Evolutionary conservation across 352 stramenopile genomes (phyloP), one percentile per base, ranked within the genome.

Genomic region (Halophytophthora batemanensis): DNA sequence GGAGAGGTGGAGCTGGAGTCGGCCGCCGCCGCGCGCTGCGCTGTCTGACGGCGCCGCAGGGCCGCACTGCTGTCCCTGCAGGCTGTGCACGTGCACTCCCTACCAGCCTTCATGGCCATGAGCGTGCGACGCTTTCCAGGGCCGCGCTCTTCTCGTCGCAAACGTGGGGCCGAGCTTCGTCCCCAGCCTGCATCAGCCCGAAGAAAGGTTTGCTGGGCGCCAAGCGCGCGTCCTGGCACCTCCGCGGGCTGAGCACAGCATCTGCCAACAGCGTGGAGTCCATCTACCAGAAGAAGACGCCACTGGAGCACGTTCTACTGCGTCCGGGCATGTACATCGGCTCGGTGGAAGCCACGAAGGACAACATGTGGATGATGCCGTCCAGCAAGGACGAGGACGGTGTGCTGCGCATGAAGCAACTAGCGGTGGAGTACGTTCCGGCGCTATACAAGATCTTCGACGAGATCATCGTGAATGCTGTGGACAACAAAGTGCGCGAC

Each of bases 401-500:
- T 45, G 49, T 34, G 49, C 53, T 73, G 34, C 59, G 66, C 42
- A 93, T 94, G 82, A 77, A 78, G 45, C 82, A 88, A 44, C 72
- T 87, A 33, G 55, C 64, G 14, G 77, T 95, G 15, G 77, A 92
- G 63, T 94, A 87, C 45, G 78, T 91, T 12, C 80, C 82, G 7
- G 86, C 86, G 33, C 73, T 99, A 40, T 99, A 97, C 87, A 99
- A 99, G 71, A 99, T 99, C 62, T 99, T 99, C 61, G 96, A 99
- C 69, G 96, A 99, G 78, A 99, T 99, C 70, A 90, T 99, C 35
- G 96, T 99, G 17, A 99, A 99, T 65, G 94, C 92, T 5, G 98
- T 99, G 82, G 94, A 98, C 71, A 97, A 96, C 72, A 97, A 94
- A 57, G 77, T 89, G 14, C 82, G 86, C 15, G 85, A 96, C 55